Percentiles rank a stretch among this genome's conserved stretches.
phyloP scores from a whole-genome alignment of 225 moss, liverwort and hornwort species.

The Straminergon stramineum region DNA sequence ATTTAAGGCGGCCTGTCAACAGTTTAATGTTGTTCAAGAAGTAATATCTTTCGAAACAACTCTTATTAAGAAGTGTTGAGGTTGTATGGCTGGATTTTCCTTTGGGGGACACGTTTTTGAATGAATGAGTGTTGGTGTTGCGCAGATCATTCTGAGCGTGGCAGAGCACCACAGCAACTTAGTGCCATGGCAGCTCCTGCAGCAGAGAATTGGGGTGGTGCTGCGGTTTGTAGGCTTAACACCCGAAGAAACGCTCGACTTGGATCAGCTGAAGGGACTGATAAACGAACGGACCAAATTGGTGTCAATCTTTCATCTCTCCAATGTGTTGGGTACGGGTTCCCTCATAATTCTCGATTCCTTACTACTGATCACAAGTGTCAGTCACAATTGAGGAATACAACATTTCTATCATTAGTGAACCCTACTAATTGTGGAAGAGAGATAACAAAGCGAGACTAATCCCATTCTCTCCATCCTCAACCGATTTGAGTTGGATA shows the following conservation, averaged over 20 bases:
- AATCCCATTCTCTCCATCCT: not conserved
- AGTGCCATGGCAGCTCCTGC: slow-evolving; percentile 78
- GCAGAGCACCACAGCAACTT: slow-evolving; percentile 96
- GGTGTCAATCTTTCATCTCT: slow-evolving; percentile 61
- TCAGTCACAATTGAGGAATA: not conserved
- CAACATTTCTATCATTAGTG: not conserved
- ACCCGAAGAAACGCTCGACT: slow-evolving; percentile 55
- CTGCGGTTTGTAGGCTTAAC: slow-evolving; percentile 69
- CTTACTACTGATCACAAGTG: not conserved
- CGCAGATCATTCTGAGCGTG: slow-evolving; percentile 64
- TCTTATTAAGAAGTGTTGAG: too few relatives aligned
- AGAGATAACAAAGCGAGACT: not conserved
- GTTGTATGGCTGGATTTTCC: not conserved
- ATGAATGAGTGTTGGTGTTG: not conserved
- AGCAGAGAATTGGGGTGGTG: slow-evolving; percentile 57
- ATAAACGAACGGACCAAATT: slow-evolving; percentile 66
- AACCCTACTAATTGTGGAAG: not conserved
- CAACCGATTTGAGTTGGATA: too few relatives aligned
- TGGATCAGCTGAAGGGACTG: slow-evolving; percentile 43
- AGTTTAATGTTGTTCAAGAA: not conserved
- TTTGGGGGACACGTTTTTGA: not conserved
- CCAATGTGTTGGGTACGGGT: slow-evolving; percentile 43
- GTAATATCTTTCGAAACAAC: too few relatives aligned
- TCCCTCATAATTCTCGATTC: not conserved
- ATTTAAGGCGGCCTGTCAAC: not conserved